Evolutionary conservation across 805 yeast species (phyloP).

Genomic region (Metschnikowia baotianmanensis): DNA sequence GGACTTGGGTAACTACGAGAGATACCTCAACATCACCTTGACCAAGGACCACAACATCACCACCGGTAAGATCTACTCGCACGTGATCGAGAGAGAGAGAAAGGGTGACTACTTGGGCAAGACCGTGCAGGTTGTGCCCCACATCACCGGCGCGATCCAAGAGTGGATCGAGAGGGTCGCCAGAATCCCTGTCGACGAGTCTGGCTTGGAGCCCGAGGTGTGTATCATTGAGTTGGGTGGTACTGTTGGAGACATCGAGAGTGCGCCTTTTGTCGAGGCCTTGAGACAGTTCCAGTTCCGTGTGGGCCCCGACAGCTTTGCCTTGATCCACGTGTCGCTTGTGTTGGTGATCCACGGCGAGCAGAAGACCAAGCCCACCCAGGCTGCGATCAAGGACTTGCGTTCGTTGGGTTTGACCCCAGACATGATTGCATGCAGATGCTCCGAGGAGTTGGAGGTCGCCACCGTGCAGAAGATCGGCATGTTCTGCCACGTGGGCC

Average conservation of each 20-base stretch:
- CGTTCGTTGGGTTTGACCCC: constrained; percentile 94
- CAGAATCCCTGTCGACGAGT: constrained; percentile 83
- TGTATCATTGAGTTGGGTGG: constrained; percentile 99
- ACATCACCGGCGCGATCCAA: constrained; percentile 94
- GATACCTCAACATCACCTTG: constrained; percentile 90
- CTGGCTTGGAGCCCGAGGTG: constrained; percentile 88
- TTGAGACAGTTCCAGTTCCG: constrained; percentile 98
- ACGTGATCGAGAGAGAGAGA: constrained; percentile 92
- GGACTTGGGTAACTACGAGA: constrained; percentile 96
- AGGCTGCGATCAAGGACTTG: constrained; percentile 96
- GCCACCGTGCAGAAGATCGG: constrained; percentile 94
- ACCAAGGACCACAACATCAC: constrained; percentile 96
- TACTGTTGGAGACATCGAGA: constrained; percentile 98
- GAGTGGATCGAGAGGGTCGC: constrained; percentile 97
- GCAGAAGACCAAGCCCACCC: constrained; percentile 99
- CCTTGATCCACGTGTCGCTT: constrained; percentile 92
- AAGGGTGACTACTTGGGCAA: constrained; percentile 97
- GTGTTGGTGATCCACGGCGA: constrained; percentile 99
- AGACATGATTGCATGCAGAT: constrained; percentile 97
- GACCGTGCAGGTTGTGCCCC: constrained; percentile 99
- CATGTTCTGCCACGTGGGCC: constrained; percentile 98
- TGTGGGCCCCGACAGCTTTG: constrained; percentile 91
- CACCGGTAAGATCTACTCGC: constrained; percentile 94
- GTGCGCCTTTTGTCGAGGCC: constrained; percentile 99
- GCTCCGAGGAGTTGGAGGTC: constrained; percentile 74